phyloP scores from a whole-genome alignment of 169 alveolate species.

The Eimeria acervulina region DNA sequence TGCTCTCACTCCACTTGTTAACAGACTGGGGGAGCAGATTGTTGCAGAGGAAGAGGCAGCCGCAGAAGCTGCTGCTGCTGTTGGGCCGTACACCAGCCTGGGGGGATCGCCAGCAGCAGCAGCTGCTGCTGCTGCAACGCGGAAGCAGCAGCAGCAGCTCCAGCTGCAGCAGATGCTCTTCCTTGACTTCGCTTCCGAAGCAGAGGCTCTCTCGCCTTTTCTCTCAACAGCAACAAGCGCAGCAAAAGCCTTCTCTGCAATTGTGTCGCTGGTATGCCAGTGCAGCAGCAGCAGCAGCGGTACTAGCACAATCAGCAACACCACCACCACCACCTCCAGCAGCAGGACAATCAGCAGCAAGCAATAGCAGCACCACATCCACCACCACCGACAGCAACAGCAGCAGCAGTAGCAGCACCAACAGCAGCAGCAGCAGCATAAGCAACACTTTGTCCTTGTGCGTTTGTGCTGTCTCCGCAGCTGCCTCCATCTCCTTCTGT shows the following conservation, averaged over 20 bases:
- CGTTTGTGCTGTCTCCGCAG: slow-evolving; percentile 1
- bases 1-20: slow-evolving; percentile 10
- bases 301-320: neutral
- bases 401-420: neutral
- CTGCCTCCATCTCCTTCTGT: slow-evolving; percentile 73
- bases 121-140: no score
- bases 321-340: no score
- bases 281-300: slow-evolving; percentile 19
- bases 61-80: slow-evolving; percentile 50
- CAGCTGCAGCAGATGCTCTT: slow-evolving; percentile 52
- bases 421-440: neutral
- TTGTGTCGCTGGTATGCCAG: slow-evolving; percentile 53
- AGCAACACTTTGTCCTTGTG: neutral
- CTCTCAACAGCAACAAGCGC: slow-evolving; percentile 55
- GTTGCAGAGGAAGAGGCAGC: slow-evolving; percentile 41
- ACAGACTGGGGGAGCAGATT: neutral
- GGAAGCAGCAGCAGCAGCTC: slow-evolving; percentile 44
- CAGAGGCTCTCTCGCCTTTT: slow-evolving; percentile 39
- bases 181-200: neutral
- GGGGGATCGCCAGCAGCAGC: no score
- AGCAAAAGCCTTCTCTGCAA: slow-evolving; percentile 78
- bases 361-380: no score
- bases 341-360: neutral
- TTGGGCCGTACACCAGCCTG: no score
- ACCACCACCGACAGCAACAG: neutral